Evolutionary conservation across 441 rosid species (phyloP).

Genomic region (Omphalea diandra): DNA sequence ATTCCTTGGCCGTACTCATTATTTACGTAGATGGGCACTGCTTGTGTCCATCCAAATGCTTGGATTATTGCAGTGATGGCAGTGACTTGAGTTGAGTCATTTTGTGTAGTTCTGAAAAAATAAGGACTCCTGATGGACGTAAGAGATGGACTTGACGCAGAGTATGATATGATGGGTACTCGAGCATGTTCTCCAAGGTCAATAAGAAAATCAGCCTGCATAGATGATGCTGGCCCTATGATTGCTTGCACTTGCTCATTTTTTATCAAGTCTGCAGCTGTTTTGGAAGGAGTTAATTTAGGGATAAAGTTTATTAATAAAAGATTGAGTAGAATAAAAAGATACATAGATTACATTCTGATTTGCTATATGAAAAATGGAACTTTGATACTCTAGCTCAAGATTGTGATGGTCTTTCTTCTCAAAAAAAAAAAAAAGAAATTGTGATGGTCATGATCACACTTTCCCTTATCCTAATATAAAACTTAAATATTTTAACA

Average conservation of each 20-base stretch:
- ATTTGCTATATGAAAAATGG: too few species aligned
- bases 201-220: constrained; percentile 51
- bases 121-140: constrained; percentile 42
- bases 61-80: constrained; percentile 45
- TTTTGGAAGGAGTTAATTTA: neutral
- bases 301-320: too few species aligned
- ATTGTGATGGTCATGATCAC: too few species aligned
- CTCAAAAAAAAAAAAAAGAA: too few species aligned
- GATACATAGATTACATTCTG: neutral
- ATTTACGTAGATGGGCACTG: too few species aligned
- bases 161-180: constrained; percentile 59
- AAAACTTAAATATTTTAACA: too few species aligned
- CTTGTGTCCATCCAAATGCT: constrained; percentile 57
- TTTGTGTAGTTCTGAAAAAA: constrained; percentile 47
- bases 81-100: constrained; percentile 49
- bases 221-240: constrained; percentile 50
- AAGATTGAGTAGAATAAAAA: too few species aligned
- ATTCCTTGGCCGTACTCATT: constrained; percentile 46
- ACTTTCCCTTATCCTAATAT: too few species aligned
- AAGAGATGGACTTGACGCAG: constrained; percentile 59
- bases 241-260: constrained; percentile 58
- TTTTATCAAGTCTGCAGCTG: constrained; percentile 58
- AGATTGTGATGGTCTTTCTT: too few species aligned
- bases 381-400: too few species aligned
- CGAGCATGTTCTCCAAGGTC: constrained; percentile 42